Evolutionary conservation across 257 asterid species (phyloP), one percentile per base, ranked within the genome.

Genomic region (Gentiana macrophylla): DNA sequence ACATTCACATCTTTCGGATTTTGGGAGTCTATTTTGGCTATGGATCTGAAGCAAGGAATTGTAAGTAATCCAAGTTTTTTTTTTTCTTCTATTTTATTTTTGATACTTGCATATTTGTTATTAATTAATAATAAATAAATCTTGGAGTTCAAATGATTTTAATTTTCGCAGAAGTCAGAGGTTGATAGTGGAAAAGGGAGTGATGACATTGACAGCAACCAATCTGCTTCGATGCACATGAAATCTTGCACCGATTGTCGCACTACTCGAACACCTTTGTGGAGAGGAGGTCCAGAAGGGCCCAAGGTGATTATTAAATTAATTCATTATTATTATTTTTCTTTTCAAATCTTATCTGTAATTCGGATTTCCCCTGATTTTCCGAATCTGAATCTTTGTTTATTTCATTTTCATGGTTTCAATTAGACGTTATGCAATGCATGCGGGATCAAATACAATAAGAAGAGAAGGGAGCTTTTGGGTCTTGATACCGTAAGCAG

Each of bases 241-340:
- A 88, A 80, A 67, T 69, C 67, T 54, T 91, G 98, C 74, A 73
- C 79, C 41, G 84, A 70, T 67, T 91, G 98, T 61, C 75, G 69
- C 57, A 86, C 98, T 7, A 71, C 98, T 32, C 77, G 69, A 66
- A 91, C 98, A 6, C 96, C 98, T 12, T 85, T 91, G 0, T 91
- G 98, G 98, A 66, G 98, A 66, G 94, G 96, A 70, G 98, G 98
- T 38, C 96, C 98, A 41, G 72, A 75, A 57, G 98, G 98, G 37
- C 98, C 98, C 4, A 84, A 91, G 96, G 98, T 86, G 32, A 11
- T 24, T 3, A 32, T 4, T 43, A 24, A 33, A 10, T 13, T 11
- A 35, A n/a, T 24, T 5, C 49, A 6, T 32, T 32, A 11, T 12
- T 46, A 12, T 13, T 51, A 13, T 43, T 37, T 5, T 2, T 37